phyloP scores from a whole-genome alignment of 2,329 filamentous ascomycete genomes.

The Trichoderma sp. region DNA sequence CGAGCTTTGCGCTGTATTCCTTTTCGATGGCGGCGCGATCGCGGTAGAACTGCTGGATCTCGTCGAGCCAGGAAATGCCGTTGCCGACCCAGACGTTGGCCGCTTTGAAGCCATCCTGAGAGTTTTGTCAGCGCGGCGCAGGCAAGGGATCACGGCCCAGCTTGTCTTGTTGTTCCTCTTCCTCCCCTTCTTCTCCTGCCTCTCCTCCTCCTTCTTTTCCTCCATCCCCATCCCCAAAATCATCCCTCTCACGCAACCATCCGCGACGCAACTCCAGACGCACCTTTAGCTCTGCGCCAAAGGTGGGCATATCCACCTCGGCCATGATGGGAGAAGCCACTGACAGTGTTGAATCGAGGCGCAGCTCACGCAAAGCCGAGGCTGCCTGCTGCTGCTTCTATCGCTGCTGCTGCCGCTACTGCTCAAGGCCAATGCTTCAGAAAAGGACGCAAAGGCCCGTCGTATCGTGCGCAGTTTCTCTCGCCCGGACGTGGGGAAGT shows the following conservation, averaged over 20 bases:
- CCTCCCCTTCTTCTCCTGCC: background rate
- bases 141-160: background rate
- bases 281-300: slow-evolving; percentile 93
- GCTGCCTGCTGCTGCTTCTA: background rate
- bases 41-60: slow-evolving; percentile 95
- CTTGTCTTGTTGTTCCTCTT: background rate
- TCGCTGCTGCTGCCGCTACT: background rate
- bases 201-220: background rate
- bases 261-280: slow-evolving; percentile 23
- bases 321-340: slow-evolving; percentile 55
- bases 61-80: slow-evolving; percentile 92
- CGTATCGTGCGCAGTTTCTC: background rate
- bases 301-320: slow-evolving; percentile 80
- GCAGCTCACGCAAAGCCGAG: slow-evolving; percentile 15
- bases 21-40: slow-evolving; percentile 93
- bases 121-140: background rate
- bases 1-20: slow-evolving; percentile 89
- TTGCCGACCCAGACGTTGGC: slow-evolving; percentile 88
- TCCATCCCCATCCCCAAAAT: background rate
- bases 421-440: background rate
- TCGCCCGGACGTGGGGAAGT: slow-evolving; percentile 10
- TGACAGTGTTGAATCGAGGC: background rate
- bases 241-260: background rate
- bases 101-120: slow-evolving; percentile 90
- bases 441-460: background rate